A percentile compares a stretch with the other conserved stretches of the same genome.
Evolutionary conservation across 2,329 filamentous ascomycete genomes (phyloP).

Genomic region (Zarea fungicola): DNA sequence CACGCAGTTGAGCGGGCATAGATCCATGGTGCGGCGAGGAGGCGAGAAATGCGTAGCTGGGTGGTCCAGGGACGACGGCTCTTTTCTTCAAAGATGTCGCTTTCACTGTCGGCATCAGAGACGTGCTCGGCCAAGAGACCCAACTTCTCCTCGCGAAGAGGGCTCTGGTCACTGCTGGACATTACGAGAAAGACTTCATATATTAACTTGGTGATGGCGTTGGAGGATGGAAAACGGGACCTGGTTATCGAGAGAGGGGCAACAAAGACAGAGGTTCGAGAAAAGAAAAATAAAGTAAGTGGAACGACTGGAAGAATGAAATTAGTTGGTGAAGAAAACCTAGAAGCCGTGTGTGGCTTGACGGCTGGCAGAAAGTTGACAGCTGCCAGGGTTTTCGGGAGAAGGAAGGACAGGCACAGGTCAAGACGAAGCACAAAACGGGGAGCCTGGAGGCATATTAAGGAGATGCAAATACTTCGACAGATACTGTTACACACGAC

Average conservation of each 20-base stretch:
- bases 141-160: constrained; percentile 37
- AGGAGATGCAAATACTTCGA: too few species aligned
- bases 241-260: constrained; percentile 1
- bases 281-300: constrained; percentile 6
- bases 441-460: too few species aligned
- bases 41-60: constrained; percentile 19
- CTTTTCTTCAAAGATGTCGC: constrained; percentile 33
- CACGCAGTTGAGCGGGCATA: constrained; percentile 30
- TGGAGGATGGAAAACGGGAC: neutral
- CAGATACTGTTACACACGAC: too few species aligned
- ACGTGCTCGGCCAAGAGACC: constrained; percentile 39
- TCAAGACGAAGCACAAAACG: neutral
- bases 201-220: neutral
- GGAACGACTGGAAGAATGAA: too few species aligned
- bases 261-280: constrained; percentile 15
- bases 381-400: constrained; percentile 2
- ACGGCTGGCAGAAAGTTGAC: constrained; percentile 4
- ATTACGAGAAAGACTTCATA: constrained; percentile 4
- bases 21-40: constrained; percentile 24
- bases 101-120: constrained; percentile 41
- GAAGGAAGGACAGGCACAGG: neutral
- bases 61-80: constrained; percentile 28
- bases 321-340: constrained; percentile 16
- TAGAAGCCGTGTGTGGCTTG: constrained; percentile 10
- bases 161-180: neutral